Evolutionary conservation across 768 basidiomycete species (phyloP).

Genomic region (Xerocomellus amylosporus): DNA sequence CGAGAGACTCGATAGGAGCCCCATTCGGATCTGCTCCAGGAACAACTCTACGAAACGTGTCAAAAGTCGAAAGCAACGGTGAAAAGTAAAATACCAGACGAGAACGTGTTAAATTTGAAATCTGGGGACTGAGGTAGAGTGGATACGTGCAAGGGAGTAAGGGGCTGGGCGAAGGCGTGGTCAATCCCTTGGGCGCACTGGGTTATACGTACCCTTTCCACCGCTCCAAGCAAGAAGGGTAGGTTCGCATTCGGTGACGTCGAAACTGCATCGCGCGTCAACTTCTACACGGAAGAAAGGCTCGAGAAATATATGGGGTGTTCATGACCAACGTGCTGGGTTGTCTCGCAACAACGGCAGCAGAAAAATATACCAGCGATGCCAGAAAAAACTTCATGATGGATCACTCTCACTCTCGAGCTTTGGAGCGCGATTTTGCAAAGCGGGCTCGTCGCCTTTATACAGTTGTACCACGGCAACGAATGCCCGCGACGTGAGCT

Average conservation of each 20-base stretch:
- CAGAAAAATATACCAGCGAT: background rate
- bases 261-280: background rate
- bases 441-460: background rate
- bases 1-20: background rate
- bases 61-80: background rate
- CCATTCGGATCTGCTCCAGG: background rate
- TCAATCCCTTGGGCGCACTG: background rate
- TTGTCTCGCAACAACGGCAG: background rate
- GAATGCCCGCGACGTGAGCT: background rate
- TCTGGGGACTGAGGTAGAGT: background rate
- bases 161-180: conserved; percentile 26
- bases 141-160: conserved; percentile 52
- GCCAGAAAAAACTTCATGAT: background rate
- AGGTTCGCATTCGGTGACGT: background rate
- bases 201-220: background rate
- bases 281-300: background rate
- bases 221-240: background rate
- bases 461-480: background rate
- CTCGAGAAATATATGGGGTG: background rate
- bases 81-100: conserved; percentile 22
- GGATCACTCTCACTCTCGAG: background rate
- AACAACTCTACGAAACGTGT: background rate
- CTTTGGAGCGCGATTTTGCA: background rate
- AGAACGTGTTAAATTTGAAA: background rate
- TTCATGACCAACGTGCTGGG: background rate